Evolutionary conservation across 2,329 filamentous ascomycete genomes (phyloP).

Genomic region (Alternaria ethzedia): DNA sequence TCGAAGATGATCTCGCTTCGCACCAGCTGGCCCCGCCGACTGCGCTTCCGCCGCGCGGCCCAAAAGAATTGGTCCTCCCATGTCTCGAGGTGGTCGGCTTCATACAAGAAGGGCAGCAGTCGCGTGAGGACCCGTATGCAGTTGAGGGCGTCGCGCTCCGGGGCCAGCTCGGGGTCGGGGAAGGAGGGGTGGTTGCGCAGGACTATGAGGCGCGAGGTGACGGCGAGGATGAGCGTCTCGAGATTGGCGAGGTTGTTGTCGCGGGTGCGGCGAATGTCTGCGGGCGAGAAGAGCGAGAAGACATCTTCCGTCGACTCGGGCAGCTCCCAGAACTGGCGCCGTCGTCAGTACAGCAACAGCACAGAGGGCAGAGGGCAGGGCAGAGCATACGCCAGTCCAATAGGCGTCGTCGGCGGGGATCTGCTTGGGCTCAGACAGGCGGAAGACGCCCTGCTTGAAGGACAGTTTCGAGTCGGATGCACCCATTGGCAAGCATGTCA

Average conservation of each 20-base stretch:
- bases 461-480: constrained; percentile 98
- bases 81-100: constrained; percentile 77
- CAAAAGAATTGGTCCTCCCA: constrained; percentile 98
- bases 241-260: constrained; percentile 86
- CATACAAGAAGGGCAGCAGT: constrained; percentile 88
- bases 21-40: constrained; percentile 52
- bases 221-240: constrained; percentile 83
- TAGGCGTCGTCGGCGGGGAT: constrained; percentile 89
- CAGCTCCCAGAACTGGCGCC: constrained; percentile 87
- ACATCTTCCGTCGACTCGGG: constrained; percentile 95
- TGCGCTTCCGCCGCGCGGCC: constrained; percentile 72
- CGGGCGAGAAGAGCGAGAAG: constrained; percentile 91
- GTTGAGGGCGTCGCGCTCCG: constrained; percentile 87
- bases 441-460: constrained; percentile 98
- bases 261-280: constrained; percentile 78
- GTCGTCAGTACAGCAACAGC: constrained; percentile 19
- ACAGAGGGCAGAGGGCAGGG: constrained; percentile 4
- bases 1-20: constrained; percentile 82
- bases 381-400: constrained; percentile 81
- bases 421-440: constrained; percentile 86
- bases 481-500: constrained; percentile 71
- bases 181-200: constrained; percentile 90
- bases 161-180: constrained; percentile 82
- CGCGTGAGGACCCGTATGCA: constrained; percentile 91
- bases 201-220: constrained; percentile 81